Percentiles rank a stretch among this genome's conserved stretches.
Conservation (phyloP, 345 rosid genomes). For the Dipteronia dyeriana region DNA sequence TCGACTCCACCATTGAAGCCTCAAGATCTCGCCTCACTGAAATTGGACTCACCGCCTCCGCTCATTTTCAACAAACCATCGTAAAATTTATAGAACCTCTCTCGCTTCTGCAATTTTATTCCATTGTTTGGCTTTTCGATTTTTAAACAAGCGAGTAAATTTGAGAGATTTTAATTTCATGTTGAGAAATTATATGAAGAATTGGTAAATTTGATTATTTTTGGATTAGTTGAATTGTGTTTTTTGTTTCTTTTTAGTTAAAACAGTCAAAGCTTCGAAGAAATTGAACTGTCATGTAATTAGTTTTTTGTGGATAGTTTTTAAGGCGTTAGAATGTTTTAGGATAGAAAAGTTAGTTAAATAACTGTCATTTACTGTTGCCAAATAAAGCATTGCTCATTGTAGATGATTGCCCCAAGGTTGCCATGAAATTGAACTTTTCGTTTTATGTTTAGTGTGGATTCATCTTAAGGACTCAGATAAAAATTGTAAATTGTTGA, state of each 20-base stretch:
- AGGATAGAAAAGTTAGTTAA: not conserved
- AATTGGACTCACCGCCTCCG: constrained; percentile 62
- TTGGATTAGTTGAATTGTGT: not conserved
- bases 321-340: not conserved
- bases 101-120: not conserved
- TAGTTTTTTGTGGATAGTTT: not conserved
- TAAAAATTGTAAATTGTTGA: not conserved
- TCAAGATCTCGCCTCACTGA: constrained; percentile 58
- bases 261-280: not conserved
- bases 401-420: not conserved
- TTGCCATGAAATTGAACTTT: not conserved
- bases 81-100: constrained; percentile 38
- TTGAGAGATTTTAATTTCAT: not conserved
- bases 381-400: too few species aligned
- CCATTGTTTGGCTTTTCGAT: not conserved
- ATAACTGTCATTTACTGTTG: not conserved
- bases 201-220: not conserved
- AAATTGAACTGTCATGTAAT: not conserved
- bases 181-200: not conserved
- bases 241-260: not conserved
- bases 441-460: not conserved
- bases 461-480: not conserved
- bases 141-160: not conserved
- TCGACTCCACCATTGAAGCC: constrained; percentile 49
- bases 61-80: constrained; percentile 57